Conservation (phyloP, 371 early-diverging fungal genomes). For the Thermomucor indicae-seudaticae region DNA sequence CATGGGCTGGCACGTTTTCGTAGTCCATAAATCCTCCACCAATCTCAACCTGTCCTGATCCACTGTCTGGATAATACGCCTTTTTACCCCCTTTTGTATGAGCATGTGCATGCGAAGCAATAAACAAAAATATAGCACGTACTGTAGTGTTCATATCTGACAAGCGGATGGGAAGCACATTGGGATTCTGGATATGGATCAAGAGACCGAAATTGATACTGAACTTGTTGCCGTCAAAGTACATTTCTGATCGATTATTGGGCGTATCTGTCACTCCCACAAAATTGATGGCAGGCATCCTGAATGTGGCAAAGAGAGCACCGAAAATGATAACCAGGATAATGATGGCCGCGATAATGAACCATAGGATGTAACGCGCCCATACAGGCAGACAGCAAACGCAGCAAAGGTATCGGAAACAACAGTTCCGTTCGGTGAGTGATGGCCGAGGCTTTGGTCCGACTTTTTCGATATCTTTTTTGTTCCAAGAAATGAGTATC, state of each 20-base stretch:
- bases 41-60: constrained; percentile 16
- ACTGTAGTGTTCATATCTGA: constrained; percentile 38
- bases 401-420: constrained; percentile 20
- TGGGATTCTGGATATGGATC: constrained; percentile 38
- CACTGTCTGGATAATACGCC: constrained; percentile 34
- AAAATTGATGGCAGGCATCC: constrained; percentile 20
- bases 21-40: constrained; percentile 35
- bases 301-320: constrained; percentile 19
- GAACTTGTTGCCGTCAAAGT: constrained; percentile 9
- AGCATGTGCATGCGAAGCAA: neutral
- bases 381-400: constrained; percentile 24
- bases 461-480: neutral
- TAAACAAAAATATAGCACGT: constrained; percentile 11
- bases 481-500: no score
- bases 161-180: constrained; percentile 35
- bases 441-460: neutral
- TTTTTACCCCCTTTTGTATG: constrained; percentile 6
- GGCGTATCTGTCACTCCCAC: constrained; percentile 6
- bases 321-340: constrained; percentile 20
- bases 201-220: constrained; percentile 17
- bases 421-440: constrained; percentile 15
- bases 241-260: constrained; percentile 4
- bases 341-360: constrained; percentile 19
- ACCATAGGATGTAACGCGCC: constrained; percentile 20
- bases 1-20: constrained; percentile 23